Percentiles rank a stretch among this genome's conserved stretches.
Evolutionary conservation across 2,329 filamentous ascomycete genomes (phyloP).

Genomic region (Capronia epimyces): DNA sequence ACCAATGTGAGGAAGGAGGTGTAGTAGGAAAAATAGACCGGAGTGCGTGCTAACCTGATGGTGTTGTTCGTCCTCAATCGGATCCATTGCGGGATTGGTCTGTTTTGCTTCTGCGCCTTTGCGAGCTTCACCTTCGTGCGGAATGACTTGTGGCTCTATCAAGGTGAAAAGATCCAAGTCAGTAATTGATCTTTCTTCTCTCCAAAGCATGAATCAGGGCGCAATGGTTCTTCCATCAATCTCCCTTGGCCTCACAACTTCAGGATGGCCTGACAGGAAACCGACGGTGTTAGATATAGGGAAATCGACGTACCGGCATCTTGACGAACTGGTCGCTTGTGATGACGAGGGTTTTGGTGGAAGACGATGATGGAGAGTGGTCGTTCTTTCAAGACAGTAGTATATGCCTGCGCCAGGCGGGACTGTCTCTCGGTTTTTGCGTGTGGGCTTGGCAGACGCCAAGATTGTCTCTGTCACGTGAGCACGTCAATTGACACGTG

Average conservation of each 20-base stretch:
- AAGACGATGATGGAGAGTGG: not conserved
- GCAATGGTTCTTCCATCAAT: not conserved
- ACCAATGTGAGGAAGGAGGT: not conserved
- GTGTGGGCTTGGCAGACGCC: conserved; percentile 17
- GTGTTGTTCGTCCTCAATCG: conserved; percentile 97
- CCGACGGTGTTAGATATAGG: not conserved
- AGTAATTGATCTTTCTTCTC: not conserved
- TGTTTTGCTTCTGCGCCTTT: conserved; percentile 99
- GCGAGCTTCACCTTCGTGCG: conserved; percentile 99
- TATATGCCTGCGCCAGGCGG: not conserved
- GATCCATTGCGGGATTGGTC: conserved; percentile 99
- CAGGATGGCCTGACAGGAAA: not conserved
- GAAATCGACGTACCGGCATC: conserved; percentile 48
- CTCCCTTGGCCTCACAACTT: not conserved
- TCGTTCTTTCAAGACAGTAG: not conserved
- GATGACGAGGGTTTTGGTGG: conserved; percentile 20
- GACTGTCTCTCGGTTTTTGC: not conserved
- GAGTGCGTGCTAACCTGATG: conserved; percentile 71
- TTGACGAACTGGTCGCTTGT: conserved; percentile 39
- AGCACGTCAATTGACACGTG: not conserved
- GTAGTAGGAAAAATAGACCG: not conserved
- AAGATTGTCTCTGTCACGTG: conserved; percentile 2
- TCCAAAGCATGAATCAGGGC: not conserved
- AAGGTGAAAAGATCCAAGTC: not conserved
- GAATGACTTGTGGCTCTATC: conserved; percentile 81